phyloP scores from a whole-genome alignment of 371 early-diverging fungal genomes.

The Mycotypha africana region DNA sequence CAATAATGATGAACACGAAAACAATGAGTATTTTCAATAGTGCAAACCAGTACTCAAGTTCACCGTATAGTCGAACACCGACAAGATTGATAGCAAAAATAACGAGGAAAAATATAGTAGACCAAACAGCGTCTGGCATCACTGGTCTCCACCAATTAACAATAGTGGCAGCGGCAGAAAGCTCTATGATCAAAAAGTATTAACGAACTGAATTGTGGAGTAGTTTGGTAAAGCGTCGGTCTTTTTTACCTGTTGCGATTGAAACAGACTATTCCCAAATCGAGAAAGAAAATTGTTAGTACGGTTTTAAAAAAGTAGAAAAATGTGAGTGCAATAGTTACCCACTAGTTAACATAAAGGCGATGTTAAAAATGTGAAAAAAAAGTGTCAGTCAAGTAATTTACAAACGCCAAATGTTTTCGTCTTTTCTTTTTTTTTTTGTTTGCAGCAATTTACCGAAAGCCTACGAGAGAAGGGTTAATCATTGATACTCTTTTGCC shows the following conservation, averaged over 20 bases:
- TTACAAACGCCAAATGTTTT: background rate
- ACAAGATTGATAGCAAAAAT: constrained; percentile 55
- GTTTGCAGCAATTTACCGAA: constrained; percentile 22
- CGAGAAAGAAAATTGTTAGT: background rate
- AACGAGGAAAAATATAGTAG: constrained; percentile 45
- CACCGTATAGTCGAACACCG: constrained; percentile 55
- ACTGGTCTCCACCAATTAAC: constrained; percentile 71
- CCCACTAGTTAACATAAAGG: constrained; percentile 18
- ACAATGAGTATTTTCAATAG: constrained; percentile 63
- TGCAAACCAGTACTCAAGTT: constrained; percentile 73
- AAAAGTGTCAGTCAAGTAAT: background rate
- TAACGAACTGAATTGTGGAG: no score
- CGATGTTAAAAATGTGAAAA: background rate
- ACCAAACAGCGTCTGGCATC: constrained; percentile 55
- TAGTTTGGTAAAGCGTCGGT: no score
- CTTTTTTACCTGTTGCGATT: constrained; percentile 32
- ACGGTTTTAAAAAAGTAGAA: background rate
- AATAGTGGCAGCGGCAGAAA: constrained; percentile 73
- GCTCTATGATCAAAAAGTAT: constrained; percentile 42
- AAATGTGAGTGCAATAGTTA: constrained; percentile 10
- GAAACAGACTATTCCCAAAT: constrained; percentile 21
- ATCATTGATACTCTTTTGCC: background rate
- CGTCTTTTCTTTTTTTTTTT: background rate
- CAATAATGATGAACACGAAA: constrained; percentile 66
- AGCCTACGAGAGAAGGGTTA: constrained; percentile 25